Base-by-base conservation (phyloP, 306 rosid genomes). In the Citrullus mucosospermus region DNA sequence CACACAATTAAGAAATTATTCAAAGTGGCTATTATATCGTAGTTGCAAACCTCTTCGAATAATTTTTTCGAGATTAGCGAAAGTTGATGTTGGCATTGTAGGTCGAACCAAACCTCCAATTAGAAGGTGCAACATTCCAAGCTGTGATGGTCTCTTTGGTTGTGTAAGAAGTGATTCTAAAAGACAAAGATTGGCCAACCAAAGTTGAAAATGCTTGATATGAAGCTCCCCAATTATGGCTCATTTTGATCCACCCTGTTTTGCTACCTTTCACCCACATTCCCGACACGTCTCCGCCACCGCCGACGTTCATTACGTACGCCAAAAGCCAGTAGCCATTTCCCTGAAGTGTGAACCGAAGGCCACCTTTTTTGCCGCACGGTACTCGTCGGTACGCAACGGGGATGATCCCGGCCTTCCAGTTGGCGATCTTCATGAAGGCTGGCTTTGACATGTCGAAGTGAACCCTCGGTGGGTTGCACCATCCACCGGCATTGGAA, bases 221-320 rank as follows among this genome's bases (percentile, higher is more conserved):
- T 0, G 98, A 95, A 54, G 98, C 97, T 9, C 98, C 98, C 97
- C 98, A 95, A 57, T 95, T 95, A 44, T 95, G 99, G 90, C 90
- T 95, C 99, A 95, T 95, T 20, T 81, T 69, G 3, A 89, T 91
- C 97, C 97, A 95, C 10, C 90, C 92, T 0, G 90, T 88, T 78
- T 77, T 87, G 86, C 89, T 91, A 78, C 99, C 99, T 77, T 90
- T 95, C 78, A 91, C 99, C 82, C 85, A 86, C 96, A 95, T 87
- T 18, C 62, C 59, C 0, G 88, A 79, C 16, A 95, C 87, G 32
- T 95, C 99, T 38, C 97, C 99, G 12, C 92, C 97, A 17, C 97
- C 98, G 8, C 89, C 97, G 0, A 89, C 97, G 22, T 95, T 95
- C 97, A 92, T 92, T 84, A 89, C 93, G 7, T 95, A 92, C 74